These are phyloP conservation scores for Shiraia sp. DNA, from an alignment of 2,329 filamentous ascomycete genomes.

Conservation along the genomic window DNA sequence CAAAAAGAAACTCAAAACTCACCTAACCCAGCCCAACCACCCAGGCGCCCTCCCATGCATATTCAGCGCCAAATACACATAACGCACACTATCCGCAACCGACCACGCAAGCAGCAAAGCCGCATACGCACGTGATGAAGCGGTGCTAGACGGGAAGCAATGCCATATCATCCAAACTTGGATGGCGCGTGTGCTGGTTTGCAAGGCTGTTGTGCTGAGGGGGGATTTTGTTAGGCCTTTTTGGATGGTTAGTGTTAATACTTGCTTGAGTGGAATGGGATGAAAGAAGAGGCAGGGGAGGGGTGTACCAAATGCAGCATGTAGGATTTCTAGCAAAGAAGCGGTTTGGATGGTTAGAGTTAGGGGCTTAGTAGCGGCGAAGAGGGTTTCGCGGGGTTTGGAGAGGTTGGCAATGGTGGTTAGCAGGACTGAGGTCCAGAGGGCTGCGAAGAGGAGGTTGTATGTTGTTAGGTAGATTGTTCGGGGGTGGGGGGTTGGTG, in stretches of 20 bases:
- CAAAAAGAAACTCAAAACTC: background rate
- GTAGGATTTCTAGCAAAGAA: slow-evolving; percentile 24
- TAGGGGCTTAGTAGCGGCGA: slow-evolving; percentile 13
- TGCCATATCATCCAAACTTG: slow-evolving; percentile 36
- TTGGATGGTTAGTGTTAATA: background rate
- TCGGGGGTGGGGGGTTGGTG: no score
- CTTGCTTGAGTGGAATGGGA: background rate
- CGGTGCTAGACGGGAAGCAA: slow-evolving; percentile 20
- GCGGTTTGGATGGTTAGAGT: slow-evolving; percentile 26
- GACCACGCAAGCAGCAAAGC: slow-evolving; percentile 26
- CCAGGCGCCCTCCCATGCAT: slow-evolving; percentile 18
- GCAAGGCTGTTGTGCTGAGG: slow-evolving; percentile 25
- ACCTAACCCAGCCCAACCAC: slow-evolving; percentile 25
- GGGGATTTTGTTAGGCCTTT: slow-evolving; percentile 30
- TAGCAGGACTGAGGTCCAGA: slow-evolving; percentile 20
- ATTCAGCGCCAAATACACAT: slow-evolving; percentile 26
- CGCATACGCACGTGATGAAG: slow-evolving; percentile 19
- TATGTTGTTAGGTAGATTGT: slow-evolving; percentile 25
- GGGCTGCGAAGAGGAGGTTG: slow-evolving; percentile 22
- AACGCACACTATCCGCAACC: slow-evolving; percentile 24
- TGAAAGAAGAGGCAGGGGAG: background rate
- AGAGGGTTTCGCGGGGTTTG: slow-evolving; percentile 7
- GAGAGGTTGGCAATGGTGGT: slow-evolving; percentile 2
- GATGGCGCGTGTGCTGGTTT: slow-evolving; percentile 29
- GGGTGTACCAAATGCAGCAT: slow-evolving; percentile 25